Percentiles rank a stretch among this genome's conserved stretches.
Conservation (phyloP, 352 stramenopile species). For the Phytophthora tentaculata region DNA sequence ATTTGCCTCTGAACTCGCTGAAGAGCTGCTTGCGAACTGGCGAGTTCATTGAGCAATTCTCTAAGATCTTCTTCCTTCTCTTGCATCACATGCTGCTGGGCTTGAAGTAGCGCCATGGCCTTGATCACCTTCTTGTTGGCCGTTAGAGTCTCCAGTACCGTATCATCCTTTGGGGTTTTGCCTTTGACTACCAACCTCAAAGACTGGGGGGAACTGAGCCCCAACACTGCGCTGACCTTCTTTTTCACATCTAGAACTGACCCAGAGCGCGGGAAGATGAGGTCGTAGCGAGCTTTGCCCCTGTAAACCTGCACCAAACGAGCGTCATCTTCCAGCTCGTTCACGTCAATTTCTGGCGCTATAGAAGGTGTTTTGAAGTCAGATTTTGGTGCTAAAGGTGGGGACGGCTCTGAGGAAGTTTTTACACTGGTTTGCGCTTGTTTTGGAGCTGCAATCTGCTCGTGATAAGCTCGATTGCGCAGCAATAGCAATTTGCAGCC, state of each 20-base stretch:
- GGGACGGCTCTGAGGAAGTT: neutral
- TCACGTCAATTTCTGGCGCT: constrained; percentile 38
- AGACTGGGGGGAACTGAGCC: constrained; percentile 41
- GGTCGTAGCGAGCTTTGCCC: constrained; percentile 65
- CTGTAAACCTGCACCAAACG: constrained; percentile 61
- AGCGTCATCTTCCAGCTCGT: constrained; percentile 46
- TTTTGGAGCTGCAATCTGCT: constrained; percentile 13
- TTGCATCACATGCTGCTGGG: constrained; percentile 60
- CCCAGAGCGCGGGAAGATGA: constrained; percentile 42
- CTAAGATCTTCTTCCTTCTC: constrained; percentile 75
- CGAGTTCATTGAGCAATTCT: constrained; percentile 68
- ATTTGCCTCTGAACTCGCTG: constrained; percentile 52
- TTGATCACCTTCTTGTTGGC: constrained; percentile 49
- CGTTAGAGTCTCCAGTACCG: constrained; percentile 25
- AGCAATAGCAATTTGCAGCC: constrained; percentile 61
- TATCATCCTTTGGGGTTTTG: constrained; percentile 56
- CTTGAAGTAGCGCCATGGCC: constrained; percentile 74
- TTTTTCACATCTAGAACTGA: constrained; percentile 55
- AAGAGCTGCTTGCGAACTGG: constrained; percentile 38
- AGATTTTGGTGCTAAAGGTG: constrained; percentile 1
- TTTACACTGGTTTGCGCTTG: neutral
- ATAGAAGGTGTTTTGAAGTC: constrained; percentile 2
- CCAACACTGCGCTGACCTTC: constrained; percentile 52
- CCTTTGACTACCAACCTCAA: constrained; percentile 72
- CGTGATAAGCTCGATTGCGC: constrained; percentile 41